phyloP scores from a whole-genome alignment of 306 rosid species.

The Castanea sativa region DNA sequence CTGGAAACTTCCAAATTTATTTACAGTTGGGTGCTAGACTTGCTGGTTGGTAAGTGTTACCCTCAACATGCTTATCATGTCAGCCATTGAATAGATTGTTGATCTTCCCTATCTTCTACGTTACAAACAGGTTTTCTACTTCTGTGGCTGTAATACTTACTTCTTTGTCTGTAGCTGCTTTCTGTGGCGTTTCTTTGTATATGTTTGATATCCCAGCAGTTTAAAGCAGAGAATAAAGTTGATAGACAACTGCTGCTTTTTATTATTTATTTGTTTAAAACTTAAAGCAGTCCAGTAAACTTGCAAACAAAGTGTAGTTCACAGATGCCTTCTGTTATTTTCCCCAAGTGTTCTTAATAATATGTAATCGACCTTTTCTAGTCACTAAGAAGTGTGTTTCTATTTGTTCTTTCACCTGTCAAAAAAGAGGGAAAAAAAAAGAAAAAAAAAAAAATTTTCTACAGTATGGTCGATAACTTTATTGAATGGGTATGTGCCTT shows the following conservation, averaged over 20 bases:
- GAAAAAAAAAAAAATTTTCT: background rate
- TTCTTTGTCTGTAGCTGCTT: background rate
- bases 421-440: background rate
- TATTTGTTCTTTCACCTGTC: background rate
- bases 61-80: background rate
- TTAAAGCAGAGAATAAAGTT: background rate
- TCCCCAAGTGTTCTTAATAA: background rate
- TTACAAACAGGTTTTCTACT: background rate
- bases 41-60: background rate
- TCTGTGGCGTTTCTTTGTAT: background rate
- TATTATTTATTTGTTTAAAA: background rate
- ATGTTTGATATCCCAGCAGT: background rate
- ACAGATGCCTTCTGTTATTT: background rate
- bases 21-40: background rate
- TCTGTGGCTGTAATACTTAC: background rate
- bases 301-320: background rate
- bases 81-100: background rate
- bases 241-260: background rate
- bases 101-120: background rate
- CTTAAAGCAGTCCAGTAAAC: background rate
- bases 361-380: background rate
- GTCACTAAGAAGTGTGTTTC: background rate
- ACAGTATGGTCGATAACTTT: background rate
- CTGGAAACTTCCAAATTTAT: background rate
- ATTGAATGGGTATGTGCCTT: background rate